These are phyloP conservation scores for Nicotiana undulata DNA, from an alignment of 257 asterid species.

Conservation along the genomic window DNA sequence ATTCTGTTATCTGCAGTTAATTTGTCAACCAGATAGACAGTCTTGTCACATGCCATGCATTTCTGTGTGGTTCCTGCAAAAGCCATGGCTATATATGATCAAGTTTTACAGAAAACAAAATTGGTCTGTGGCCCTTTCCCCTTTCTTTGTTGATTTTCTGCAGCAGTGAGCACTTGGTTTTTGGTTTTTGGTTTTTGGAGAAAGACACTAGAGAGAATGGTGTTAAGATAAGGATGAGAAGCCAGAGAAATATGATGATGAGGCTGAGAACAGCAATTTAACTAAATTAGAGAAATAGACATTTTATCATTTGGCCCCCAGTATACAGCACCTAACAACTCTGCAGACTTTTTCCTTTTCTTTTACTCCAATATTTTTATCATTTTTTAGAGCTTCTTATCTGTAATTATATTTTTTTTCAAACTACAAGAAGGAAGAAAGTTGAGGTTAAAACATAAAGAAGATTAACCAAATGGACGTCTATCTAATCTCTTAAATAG, in stretches of 20 bases:
- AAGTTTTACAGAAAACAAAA: background rate
- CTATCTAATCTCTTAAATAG: no score
- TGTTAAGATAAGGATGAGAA: slow-evolving; percentile 22
- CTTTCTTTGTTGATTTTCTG: background rate
- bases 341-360: slow-evolving; percentile 2
- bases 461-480: no score
- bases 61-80: slow-evolving; percentile 98
- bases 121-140: background rate
- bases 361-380: background rate
- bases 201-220: slow-evolving; percentile 2
- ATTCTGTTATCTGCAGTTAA: slow-evolving; percentile 82
- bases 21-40: slow-evolving; percentile 89
- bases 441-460: background rate
- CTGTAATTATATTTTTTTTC: background rate
- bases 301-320: slow-evolving; percentile 36
- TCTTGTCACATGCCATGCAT: slow-evolving; percentile 92
- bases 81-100: slow-evolving; percentile 42
- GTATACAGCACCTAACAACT: slow-evolving; percentile 29
- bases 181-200: background rate
- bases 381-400: background rate
- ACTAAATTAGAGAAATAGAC: slow-evolving; percentile 24
- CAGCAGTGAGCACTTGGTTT: background rate
- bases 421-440: background rate
- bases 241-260: slow-evolving; percentile 18
- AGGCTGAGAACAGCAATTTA: slow-evolving; percentile 17